Base-by-base conservation (phyloP, 106 monocot genomes). In the Dactylorhiza incarnata region DNA sequence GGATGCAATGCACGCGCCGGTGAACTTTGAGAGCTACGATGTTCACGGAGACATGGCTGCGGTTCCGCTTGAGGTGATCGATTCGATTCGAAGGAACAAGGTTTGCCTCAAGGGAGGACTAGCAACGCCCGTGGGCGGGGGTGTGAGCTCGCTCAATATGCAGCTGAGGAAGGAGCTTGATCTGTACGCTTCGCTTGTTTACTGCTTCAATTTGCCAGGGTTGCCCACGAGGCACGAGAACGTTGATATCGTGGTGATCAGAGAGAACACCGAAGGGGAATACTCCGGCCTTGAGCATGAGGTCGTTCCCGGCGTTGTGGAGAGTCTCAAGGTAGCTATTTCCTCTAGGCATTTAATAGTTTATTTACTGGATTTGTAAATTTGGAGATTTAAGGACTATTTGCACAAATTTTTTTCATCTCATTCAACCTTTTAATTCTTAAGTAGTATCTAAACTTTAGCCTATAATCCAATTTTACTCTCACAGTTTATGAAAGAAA, bases 281-380 rank as follows among this genome's bases (percentile, higher is more conserved):
- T 86, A 86, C 74, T 75, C 86, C 48, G 86, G 86, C 48, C 77
- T 86, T 24, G 86, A 86, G 86, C 86, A 86, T 68, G 86, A 86
- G 79, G 86, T 86, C 22, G 86, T 86, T 25, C 86, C 86, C 4
- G 86, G 86, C 11, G 86, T 86, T 56, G 86, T 86, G 1, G 86
- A 86, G 73, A 86, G 79, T 73, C 79, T 86, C 46, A 86, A 86
- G 86, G 86, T 83, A 74, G 43, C 22, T 46, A 1, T 25, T 58
- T 44, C 53, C 15, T 59, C n/a, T 2, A 45, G 37, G 5, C 26
- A 37, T 72, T 20, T 72, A 10, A 62, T 9, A 22, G 7, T 22
- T 62, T 22, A 9, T 19, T 5, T 7, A 23, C 9, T 62, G 20
- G 6, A 24, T 62, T 8, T 62, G 17, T 37, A 37, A 37, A 37